Conservation (phyloP, 2,329 filamentous ascomycete genomes). For the Fusarium foetens region DNA sequence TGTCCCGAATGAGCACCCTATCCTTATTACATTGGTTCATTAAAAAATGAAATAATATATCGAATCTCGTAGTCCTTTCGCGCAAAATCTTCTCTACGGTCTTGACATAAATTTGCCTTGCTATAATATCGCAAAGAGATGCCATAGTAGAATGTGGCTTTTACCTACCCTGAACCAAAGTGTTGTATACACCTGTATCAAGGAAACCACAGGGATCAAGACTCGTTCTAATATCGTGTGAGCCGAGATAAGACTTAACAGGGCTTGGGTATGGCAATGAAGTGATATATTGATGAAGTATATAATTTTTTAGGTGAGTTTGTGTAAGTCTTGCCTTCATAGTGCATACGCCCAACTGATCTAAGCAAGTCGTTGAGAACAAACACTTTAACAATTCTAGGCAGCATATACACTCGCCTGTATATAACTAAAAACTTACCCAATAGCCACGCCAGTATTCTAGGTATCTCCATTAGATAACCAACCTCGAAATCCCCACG, state of each 20-base stretch:
- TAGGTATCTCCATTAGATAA: neutral
- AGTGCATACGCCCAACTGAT: neutral
- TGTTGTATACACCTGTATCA: neutral
- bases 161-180: neutral
- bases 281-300: no score
- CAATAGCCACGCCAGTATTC: neutral
- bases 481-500: fast-evolving
- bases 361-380: neutral
- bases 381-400: neutral
- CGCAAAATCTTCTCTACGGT: neutral
- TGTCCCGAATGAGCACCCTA: neutral
- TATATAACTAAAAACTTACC: neutral
- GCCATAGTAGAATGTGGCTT: no score
- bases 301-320: neutral
- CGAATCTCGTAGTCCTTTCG: neutral
- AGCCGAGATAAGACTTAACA: no score
- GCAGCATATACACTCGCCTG: neutral
- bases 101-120: no score
- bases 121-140: neutral
- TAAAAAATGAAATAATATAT: neutral
- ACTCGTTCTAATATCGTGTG: no score
- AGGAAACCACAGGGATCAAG: neutral
- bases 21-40: neutral
- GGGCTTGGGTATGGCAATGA: fast-evolving
- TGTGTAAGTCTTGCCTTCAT: neutral